Evolutionary conservation across 129 eudicot genomes (phyloP).

Genomic region (Saussurea involucrata): DNA sequence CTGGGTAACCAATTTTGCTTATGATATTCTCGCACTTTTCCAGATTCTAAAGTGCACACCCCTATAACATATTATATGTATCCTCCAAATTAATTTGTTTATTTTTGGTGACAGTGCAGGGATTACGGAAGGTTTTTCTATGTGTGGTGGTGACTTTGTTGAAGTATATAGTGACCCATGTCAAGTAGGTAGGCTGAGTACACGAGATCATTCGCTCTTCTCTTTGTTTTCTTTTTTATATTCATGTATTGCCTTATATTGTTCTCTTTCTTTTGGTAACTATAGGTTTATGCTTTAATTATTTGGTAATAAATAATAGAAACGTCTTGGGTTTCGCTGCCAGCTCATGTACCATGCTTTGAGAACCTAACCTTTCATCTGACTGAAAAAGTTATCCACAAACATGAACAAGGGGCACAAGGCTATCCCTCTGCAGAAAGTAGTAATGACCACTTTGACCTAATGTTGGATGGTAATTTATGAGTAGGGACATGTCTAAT

Average conservation of each 20-base stretch:
- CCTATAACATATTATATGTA: too few relatives aligned
- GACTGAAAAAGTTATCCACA: too few relatives aligned
- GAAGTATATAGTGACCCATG: slow-evolving; percentile 86
- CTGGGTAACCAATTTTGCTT: slow-evolving; percentile 49
- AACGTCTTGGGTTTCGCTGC: too few relatives aligned
- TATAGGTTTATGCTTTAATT: neutral
- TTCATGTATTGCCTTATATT: neutral
- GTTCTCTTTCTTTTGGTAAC: slow-evolving; percentile 1
- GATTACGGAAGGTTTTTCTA: slow-evolving; percentile 92
- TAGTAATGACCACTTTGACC: too few relatives aligned
- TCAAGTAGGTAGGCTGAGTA: slow-evolving; percentile 68
- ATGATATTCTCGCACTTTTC: neutral
- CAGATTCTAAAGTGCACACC: neutral
- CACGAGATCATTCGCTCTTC: neutral
- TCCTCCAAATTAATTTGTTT: slow-evolving; percentile 9
- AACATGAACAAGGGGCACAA: too few relatives aligned
- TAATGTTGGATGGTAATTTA: too few relatives aligned
- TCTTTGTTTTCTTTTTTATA: neutral
- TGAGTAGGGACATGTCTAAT: too few relatives aligned
- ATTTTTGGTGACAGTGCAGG: slow-evolving; percentile 75
- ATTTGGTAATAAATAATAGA: neutral
- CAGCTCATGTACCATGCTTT: too few relatives aligned
- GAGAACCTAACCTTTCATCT: too few relatives aligned
- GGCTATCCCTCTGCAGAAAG: too few relatives aligned
- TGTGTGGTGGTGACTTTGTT: slow-evolving; percentile 99